Conservation (phyloP, 208 protist species). For the Trypanosoma theileri region DNA sequence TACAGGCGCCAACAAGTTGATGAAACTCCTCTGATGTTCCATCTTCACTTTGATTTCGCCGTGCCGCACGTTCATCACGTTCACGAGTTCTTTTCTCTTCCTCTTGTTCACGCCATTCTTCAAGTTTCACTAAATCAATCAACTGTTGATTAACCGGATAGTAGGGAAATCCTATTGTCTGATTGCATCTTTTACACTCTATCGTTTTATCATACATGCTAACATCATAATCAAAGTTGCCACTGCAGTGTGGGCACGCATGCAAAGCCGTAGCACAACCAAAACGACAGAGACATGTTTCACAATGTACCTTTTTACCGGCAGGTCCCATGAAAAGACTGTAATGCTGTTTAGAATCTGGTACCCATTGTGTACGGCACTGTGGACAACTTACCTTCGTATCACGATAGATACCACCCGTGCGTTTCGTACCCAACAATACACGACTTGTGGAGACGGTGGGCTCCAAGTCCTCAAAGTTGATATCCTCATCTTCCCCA, state of each 20-base stretch:
- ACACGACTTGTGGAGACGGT: conserved; percentile 74
- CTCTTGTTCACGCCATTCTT: conserved; percentile 64
- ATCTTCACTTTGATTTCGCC: conserved; percentile 14
- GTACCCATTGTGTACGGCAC: conserved; percentile 70
- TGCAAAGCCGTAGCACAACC: conserved; percentile 78
- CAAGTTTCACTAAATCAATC: conserved; percentile 56
- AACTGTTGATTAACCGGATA: conserved; percentile 77
- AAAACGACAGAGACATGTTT: conserved; percentile 81
- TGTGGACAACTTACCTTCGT: conserved; percentile 73
- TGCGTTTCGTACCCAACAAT: conserved; percentile 55
- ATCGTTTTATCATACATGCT: conserved; percentile 73
- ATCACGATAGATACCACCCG: conserved; percentile 44
- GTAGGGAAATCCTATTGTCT: conserved; percentile 77
- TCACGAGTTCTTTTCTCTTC: conserved; percentile 31
- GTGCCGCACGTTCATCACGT: conserved; percentile 45
- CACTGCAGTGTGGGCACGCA: conserved; percentile 75
- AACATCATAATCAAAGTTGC: conserved; percentile 73
- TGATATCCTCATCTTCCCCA: conserved; percentile 14
- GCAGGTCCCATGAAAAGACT: conserved; percentile 86
- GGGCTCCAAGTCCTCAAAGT: conserved; percentile 25
- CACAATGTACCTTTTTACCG: conserved; percentile 82
- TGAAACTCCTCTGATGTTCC: conserved; percentile 35
- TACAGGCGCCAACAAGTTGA: conserved; percentile 56
- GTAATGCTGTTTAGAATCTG: conserved; percentile 78
- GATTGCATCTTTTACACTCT: conserved; percentile 55